These are phyloP conservation scores for Zymoseptoria brevis DNA, from an alignment of 2,329 filamentous ascomycete genomes.

Conservation along the genomic window DNA sequence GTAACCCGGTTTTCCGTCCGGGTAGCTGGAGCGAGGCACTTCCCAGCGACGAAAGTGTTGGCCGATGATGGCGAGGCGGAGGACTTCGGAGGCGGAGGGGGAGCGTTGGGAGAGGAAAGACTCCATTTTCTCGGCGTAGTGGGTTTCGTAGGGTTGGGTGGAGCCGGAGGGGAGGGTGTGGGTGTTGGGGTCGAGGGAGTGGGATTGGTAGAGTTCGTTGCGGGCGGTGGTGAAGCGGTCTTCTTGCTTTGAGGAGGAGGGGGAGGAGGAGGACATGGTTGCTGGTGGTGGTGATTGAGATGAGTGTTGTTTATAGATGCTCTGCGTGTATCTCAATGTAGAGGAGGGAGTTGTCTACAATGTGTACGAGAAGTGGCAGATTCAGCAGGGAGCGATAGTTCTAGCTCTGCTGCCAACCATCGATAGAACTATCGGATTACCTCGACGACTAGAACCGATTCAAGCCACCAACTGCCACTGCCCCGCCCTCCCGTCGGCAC, in stretches of 20 bases:
- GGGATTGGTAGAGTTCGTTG: conserved; percentile 63
- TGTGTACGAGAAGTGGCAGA: neutral
- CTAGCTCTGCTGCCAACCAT: no score
- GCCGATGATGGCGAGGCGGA: conserved; percentile 70
- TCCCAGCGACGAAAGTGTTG: conserved; percentile 86
- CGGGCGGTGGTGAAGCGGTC: conserved; percentile 41
- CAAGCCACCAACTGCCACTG: no score
- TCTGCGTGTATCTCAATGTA: no score
- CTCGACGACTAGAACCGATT: no score
- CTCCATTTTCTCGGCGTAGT: conserved; percentile 76
- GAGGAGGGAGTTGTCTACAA: no score
- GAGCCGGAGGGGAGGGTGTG: conserved; percentile 38
- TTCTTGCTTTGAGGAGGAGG: conserved; percentile 21
- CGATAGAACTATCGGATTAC: no score
- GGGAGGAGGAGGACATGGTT: conserved; percentile 11
- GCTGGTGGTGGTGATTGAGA: neutral
- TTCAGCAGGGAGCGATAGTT: neutral
- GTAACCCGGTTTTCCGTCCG: conserved; percentile 68
- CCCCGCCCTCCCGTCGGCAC: no score
- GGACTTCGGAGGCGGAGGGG: conserved; percentile 55
- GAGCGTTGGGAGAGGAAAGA: conserved; percentile 56
- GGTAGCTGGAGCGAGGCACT: conserved; percentile 64
- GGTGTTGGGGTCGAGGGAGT: conserved; percentile 58
- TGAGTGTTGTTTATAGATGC: no score
- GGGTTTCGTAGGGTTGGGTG: conserved; percentile 64